These are phyloP conservation scores for Ceratocystis cacaofunesta DNA, from an alignment of 2,329 filamentous ascomycete species.

Conservation along the genomic window DNA sequence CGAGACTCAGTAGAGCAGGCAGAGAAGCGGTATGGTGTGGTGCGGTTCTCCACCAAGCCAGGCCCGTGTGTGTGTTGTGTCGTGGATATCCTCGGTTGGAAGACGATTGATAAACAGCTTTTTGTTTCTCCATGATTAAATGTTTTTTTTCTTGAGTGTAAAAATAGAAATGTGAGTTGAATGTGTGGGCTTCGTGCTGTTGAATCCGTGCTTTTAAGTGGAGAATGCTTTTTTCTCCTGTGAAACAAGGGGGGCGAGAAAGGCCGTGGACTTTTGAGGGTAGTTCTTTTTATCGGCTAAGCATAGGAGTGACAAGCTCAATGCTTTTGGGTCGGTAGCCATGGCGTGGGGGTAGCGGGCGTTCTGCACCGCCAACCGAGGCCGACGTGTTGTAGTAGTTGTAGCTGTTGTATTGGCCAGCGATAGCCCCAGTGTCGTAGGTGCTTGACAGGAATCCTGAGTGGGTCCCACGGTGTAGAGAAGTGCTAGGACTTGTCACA, in stretches of 20 bases:
- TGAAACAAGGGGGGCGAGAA: not conserved
- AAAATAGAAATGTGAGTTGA: conserved; percentile 4
- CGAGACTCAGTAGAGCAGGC: not conserved
- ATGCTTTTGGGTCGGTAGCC: conserved; percentile 47
- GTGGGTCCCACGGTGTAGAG: conserved; percentile 31
- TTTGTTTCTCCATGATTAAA: not conserved
- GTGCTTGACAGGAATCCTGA: conserved; percentile 36
- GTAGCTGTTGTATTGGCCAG: conserved; percentile 26
- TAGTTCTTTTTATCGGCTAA: conserved; percentile 29
- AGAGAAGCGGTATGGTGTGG: not conserved
- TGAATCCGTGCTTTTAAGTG: conserved; percentile 12
- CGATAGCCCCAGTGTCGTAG: conserved; percentile 31
- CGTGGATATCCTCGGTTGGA: not conserved
- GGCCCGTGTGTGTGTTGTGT: not conserved
- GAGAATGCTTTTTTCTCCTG: not conserved
- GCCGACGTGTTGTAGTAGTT: conserved; percentile 17
- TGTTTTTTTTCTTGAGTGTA: not conserved
- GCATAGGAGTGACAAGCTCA: conserved; percentile 46
- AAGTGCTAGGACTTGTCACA: conserved; percentile 37
- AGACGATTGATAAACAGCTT: not conserved
- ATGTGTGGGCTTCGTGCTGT: conserved; percentile 9
- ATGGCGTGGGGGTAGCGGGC: conserved; percentile 41
- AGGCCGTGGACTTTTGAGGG: not conserved
- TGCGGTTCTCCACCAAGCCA: not conserved
- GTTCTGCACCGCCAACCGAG: conserved; percentile 30